Percentiles rank a stretch among this genome's conserved stretches.
Conservation (phyloP, 345 rosid species). For the Eucalyptus victrix region DNA sequence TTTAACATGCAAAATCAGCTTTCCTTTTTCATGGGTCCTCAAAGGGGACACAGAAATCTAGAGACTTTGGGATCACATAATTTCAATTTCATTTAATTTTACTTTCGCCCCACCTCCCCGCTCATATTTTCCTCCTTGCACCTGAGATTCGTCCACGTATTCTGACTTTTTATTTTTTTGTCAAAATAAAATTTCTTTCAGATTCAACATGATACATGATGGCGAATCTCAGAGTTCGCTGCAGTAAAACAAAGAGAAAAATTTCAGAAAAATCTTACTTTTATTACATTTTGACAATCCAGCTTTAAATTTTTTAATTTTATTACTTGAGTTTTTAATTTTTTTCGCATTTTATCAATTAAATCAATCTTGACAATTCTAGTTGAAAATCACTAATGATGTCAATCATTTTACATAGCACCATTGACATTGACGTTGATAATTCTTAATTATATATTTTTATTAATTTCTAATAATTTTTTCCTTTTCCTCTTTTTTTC, state of each 20-base stretch:
- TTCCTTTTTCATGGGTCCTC: neutral
- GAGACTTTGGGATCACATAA: neutral
- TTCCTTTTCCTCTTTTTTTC: too few relatives aligned
- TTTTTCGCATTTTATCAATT: too few relatives aligned
- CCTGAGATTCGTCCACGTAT: neutral
- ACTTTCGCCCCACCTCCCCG: neutral
- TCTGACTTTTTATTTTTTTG: neutral
- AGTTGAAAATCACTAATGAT: too few relatives aligned
- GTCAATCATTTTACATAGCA: too few relatives aligned
- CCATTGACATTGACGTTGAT: accelerated
- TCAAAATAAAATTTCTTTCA: neutral
- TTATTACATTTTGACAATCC: too few relatives aligned
- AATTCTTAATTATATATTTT: too few relatives aligned
- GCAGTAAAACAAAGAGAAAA: neutral
- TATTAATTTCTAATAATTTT: too few relatives aligned
- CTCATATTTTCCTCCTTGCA: neutral
- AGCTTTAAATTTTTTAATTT: too few relatives aligned
- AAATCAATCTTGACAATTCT: too few relatives aligned
- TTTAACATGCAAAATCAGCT: neutral
- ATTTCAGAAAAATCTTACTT: accelerated
- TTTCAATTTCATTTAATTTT: neutral
- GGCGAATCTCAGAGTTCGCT: neutral
- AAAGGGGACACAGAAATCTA: neutral
- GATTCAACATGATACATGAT: neutral
- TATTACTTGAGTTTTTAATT: too few relatives aligned